Conservation (phyloP, 345 rosid genomes). For the Citrus inodora region DNA sequence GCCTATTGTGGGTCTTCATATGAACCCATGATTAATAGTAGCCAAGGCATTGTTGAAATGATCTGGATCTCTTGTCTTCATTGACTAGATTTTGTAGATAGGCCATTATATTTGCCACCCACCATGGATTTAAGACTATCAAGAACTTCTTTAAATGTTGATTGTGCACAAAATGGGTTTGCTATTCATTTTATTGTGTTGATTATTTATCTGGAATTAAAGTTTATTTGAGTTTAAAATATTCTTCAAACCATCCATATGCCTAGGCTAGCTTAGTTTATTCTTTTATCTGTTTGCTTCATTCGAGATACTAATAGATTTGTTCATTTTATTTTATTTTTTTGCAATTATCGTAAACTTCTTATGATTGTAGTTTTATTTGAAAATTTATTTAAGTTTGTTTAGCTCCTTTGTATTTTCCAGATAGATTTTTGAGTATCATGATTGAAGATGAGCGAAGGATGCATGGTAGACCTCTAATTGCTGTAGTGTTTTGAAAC, state of each 20-base stretch:
- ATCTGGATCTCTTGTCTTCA: background rate
- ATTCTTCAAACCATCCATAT: background rate
- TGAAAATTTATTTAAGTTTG: conserved; percentile 1
- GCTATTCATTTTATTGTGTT: background rate
- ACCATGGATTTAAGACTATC: background rate
- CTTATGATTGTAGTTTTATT: background rate
- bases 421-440: conserved; percentile 5
- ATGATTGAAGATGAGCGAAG: conserved; percentile 3
- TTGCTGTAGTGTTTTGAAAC: conserved; percentile 35
- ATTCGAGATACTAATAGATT: background rate
- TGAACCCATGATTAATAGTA: background rate
- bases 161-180: background rate
- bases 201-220: background rate
- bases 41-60: background rate
- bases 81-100: background rate
- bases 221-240: background rate
- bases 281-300: background rate
- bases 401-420: conserved; percentile 13
- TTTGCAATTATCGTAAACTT: background rate
- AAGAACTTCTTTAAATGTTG: background rate
- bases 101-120: background rate
- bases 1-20: background rate
- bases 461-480: conserved; percentile 25
- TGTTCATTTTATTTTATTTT: background rate
- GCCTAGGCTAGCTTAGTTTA: background rate